Evolutionary conservation across 345 rosid genomes (phyloP), one percentile per base, ranked within the genome.

Genomic region (Leavenworthia alabamica): DNA sequence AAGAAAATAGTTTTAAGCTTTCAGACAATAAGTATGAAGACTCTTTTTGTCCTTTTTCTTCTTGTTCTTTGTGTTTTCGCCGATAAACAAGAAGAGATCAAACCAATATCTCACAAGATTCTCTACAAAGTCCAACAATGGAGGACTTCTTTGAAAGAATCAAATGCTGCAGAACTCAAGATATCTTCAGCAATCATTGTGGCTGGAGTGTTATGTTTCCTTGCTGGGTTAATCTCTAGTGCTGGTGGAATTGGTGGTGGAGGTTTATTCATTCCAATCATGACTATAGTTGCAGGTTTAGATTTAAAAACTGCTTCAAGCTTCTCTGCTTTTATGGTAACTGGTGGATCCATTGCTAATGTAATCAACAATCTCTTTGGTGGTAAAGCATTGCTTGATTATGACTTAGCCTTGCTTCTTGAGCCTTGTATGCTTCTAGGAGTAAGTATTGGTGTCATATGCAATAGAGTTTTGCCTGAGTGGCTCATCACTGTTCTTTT

Each of bases 171-270:
- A 43, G 59, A 47, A 13, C 57, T 84, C 43, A 73, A 78, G 16
- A 40, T 80, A 1, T 60, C 83, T 52, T 32, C 79, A 11, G 76
- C 78, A 0, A 73, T 71, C 28, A 64, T 78, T 9, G 4, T 76
- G 5, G 80, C 98, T 4, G 92, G 82, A 39, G 27, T 75, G 23
- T 58, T 81, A 1, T 86, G 98, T 19, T 91, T 88, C 76, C 7
- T 81, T 3, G 89, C 95, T 32, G 77, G 93, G 9, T 57, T 90
- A 0, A 75, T 89, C n/a, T 89, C 98, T 1, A 89, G 96, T 60
- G 98, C 96, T 1, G 98, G 95, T 11, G 98, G 96, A 16, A 82
- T 89, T 22, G 96, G 98, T 0, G 98, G 93, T 5, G 98, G 97
- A 14, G 98, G 96, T 5, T 62, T 92, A 24, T 92, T 73, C 59